phyloP scores from a whole-genome alignment of 2,329 filamentous ascomycete species.

The Alternaria brassicicola region DNA sequence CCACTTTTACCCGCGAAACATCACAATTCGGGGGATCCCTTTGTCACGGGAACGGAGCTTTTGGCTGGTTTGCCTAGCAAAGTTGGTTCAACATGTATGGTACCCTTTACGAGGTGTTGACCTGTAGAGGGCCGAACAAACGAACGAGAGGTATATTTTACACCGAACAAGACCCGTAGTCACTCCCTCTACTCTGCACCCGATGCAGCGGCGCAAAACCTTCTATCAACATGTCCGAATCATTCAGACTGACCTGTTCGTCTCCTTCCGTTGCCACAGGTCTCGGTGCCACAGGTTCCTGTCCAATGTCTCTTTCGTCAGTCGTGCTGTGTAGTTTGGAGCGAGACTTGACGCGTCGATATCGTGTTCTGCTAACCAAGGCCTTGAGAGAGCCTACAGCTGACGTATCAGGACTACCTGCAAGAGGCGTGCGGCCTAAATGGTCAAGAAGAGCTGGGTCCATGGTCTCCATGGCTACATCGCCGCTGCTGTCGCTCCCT shows the following conservation, averaged over 20 bases:
- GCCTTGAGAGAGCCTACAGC: conserved; percentile 4
- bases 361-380: conserved; percentile 3
- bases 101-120: neutral
- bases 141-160: neutral
- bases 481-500: conserved; percentile 2
- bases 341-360: conserved; percentile 1
- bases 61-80: neutral
- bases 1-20: conserved; percentile 21
- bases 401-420: neutral
- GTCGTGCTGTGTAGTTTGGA: neutral
- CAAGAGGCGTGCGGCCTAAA: neutral
- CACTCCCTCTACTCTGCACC: conserved; percentile 17
- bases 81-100: neutral
- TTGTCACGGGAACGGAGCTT: neutral
- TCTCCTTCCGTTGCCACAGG: neutral
- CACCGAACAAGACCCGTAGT: neutral
- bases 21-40: neutral
- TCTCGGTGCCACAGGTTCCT: neutral
- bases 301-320: neutral
- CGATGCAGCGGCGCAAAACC: conserved; percentile 26
- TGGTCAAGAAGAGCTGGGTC: neutral
- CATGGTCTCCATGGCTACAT: conserved; percentile 5
- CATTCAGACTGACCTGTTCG: conserved; percentile 7
- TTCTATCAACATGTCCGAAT: neutral
- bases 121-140: neutral